Percentiles rank a stretch among this genome's conserved stretches.
Evolutionary conservation across 1,284 basidiomycete genomes (phyloP).

Genomic region (Leccinum pallidistipes): DNA sequence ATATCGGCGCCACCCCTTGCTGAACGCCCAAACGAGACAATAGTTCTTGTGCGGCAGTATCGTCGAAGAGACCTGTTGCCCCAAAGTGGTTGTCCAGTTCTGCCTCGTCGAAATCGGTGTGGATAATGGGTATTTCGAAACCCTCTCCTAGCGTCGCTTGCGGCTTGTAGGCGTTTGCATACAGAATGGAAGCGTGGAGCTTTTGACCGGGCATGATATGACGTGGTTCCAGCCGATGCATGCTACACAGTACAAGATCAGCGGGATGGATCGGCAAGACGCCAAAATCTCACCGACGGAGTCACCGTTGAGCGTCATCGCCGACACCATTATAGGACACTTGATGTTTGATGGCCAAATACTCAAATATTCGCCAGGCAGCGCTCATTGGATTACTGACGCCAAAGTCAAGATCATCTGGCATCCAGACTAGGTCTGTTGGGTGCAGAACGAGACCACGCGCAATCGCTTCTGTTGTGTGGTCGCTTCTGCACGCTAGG

Average conservation of each 20-base stretch:
- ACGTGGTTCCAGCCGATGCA: constrained; percentile 22
- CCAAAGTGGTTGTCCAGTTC: constrained; percentile 17
- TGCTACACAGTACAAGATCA: constrained; percentile 13
- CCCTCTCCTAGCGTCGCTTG: constrained; percentile 28
- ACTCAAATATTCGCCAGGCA: constrained; percentile 26
- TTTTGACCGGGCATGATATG: constrained; percentile 35
- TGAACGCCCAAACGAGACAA: constrained; percentile 9
- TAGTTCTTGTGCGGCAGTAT: constrained; percentile 18
- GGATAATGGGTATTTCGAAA: constrained; percentile 24
- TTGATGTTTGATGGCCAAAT: constrained; percentile 31
- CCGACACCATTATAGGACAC: constrained; percentile 16
- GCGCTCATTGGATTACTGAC: constrained; percentile 20
- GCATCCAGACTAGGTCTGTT: constrained; percentile 27
- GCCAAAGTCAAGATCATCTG: constrained; percentile 26
- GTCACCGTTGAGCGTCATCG: constrained; percentile 18
- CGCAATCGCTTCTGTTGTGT: constrained; percentile 8
- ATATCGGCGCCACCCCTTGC: constrained; percentile 18
- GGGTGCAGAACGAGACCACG: constrained; percentile 24
- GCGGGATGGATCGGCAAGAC: background rate
- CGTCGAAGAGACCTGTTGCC: constrained; percentile 30
- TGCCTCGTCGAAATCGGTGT: constrained; percentile 1
- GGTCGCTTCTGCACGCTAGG: no score
- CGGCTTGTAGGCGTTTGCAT: constrained; percentile 27
- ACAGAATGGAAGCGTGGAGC: constrained; percentile 32
- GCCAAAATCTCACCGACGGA: background rate